Conservation (phyloP, 495 filamentous ascomycete species). For the Aspergillus avenaceus region DNA sequence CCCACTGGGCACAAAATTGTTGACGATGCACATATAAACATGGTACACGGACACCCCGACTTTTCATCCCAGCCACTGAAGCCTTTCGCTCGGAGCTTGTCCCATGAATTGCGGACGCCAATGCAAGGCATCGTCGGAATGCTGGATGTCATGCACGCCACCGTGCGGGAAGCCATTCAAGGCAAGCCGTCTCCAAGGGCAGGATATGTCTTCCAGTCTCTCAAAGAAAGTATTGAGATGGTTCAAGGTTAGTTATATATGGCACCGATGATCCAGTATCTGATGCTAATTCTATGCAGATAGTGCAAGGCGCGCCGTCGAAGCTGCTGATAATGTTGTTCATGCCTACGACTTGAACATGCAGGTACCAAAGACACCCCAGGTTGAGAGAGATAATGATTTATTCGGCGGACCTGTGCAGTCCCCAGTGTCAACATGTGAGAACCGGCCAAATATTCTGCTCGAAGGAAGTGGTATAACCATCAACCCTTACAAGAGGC, state of each 20-base stretch:
- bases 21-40: conserved; percentile 23
- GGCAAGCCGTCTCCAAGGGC: conserved; percentile 46
- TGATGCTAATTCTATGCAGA: conserved; percentile 35
- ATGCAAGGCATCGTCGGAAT: conserved; percentile 87
- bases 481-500: conserved; percentile 47
- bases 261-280: background rate
- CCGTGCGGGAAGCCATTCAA: conserved; percentile 65
- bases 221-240: conserved; percentile 72
- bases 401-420: conserved; percentile 22
- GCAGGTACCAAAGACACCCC: conserved; percentile 64
- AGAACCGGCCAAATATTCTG: conserved; percentile 36
- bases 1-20: conserved; percentile 27
- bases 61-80: conserved; percentile 63
- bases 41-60: conserved; percentile 19
- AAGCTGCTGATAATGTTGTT: conserved; percentile 81
- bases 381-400: conserved; percentile 35
- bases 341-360: conserved; percentile 86
- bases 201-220: conserved; percentile 53
- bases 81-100: conserved; percentile 73
- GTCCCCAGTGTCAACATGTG: conserved; percentile 14
- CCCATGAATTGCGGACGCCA: conserved; percentile 75
- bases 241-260: conserved; percentile 47
- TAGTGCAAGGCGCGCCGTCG: conserved; percentile 71
- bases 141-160: conserved; percentile 82
- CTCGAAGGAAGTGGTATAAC: conserved; percentile 44